Conservation (phyloP, 2,329 filamentous ascomycete genomes). For the Cercospora nicotianae region DNA sequence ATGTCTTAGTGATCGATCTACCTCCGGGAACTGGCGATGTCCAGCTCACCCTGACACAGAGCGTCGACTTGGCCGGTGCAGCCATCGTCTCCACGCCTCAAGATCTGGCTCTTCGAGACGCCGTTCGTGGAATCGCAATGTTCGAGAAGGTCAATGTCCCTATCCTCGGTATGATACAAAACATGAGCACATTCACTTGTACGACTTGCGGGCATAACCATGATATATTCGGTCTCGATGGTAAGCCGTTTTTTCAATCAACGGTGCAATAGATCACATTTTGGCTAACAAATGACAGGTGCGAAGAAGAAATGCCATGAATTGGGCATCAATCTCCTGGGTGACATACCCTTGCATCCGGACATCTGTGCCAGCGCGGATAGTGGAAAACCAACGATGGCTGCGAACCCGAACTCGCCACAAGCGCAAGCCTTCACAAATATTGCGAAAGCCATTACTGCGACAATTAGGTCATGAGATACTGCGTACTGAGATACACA, state of each 20-base stretch:
- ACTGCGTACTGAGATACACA: no score
- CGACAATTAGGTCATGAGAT: constrained; percentile 12
- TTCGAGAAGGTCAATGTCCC: constrained; percentile 82
- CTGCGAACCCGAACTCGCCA: constrained; percentile 74
- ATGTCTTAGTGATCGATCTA: constrained; percentile 85
- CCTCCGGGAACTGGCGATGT: constrained; percentile 95
- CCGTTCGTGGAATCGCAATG: constrained; percentile 87
- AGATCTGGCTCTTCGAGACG: constrained; percentile 87
- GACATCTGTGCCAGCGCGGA: constrained; percentile 86
- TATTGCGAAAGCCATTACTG: constrained; percentile 25
- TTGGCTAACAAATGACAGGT: constrained; percentile 45
- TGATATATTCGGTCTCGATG: constrained; percentile 42
- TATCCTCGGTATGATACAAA: constrained; percentile 83
- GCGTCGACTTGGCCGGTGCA: constrained; percentile 74
- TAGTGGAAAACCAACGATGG: constrained; percentile 82
- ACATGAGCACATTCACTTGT: constrained; percentile 84
- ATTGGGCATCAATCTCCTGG: constrained; percentile 75
- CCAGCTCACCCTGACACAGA: constrained; percentile 94
- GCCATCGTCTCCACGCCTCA: constrained; percentile 93
- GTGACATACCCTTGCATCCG: constrained; percentile 84
- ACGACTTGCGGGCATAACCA: constrained; percentile 54
- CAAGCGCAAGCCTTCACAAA: constrained; percentile 69
- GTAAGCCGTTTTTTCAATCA: constrained; percentile 22
- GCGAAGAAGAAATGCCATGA: constrained; percentile 69
- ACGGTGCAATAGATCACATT: background rate